phyloP scores from a whole-genome alignment of 805 yeast genomes.

The Hyphopichia homilentoma region DNA sequence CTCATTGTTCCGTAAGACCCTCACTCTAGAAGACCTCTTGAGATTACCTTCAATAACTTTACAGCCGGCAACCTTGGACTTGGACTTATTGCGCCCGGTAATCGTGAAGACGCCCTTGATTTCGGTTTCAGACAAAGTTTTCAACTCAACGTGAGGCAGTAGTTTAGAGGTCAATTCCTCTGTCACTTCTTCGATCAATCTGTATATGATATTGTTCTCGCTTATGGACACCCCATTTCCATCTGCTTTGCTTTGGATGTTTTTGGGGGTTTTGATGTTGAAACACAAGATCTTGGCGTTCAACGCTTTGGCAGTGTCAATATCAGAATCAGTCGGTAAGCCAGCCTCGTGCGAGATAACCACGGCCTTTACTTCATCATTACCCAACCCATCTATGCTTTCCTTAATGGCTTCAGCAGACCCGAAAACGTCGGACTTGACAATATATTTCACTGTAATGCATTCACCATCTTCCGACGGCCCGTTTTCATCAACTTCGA shows the following conservation, averaged over 20 bases:
- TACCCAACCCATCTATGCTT: conserved; percentile 77
- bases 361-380: conserved; percentile 72
- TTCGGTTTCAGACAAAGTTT: conserved; percentile 62
- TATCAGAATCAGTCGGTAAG: conserved; percentile 49
- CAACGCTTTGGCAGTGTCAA: conserved; percentile 37
- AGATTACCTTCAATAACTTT: conserved; percentile 69
- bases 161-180: conserved; percentile 55
- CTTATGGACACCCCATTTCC: conserved; percentile 53
- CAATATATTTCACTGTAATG: conserved; percentile 52
- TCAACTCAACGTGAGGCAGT: conserved; percentile 63
- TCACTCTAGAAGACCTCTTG: conserved; percentile 53
- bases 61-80: conserved; percentile 79
- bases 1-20: conserved; percentile 51
- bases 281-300: conserved; percentile 75
- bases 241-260: conserved; percentile 56
- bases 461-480: conserved; percentile 21
- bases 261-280: conserved; percentile 67
- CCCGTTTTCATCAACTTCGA: conserved; percentile 46
- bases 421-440: conserved; percentile 91
- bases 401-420: conserved; percentile 91
- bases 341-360: conserved; percentile 80
- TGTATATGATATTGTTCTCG: conserved; percentile 78
- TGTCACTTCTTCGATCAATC: conserved; percentile 81
- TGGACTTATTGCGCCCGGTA: conserved; percentile 50
- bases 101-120: conserved; percentile 72